Evolutionary conservation across 2,329 filamentous ascomycete species (phyloP), one percentile per base, ranked within the genome.

Genomic region (Fusarium duplospermum): DNA sequence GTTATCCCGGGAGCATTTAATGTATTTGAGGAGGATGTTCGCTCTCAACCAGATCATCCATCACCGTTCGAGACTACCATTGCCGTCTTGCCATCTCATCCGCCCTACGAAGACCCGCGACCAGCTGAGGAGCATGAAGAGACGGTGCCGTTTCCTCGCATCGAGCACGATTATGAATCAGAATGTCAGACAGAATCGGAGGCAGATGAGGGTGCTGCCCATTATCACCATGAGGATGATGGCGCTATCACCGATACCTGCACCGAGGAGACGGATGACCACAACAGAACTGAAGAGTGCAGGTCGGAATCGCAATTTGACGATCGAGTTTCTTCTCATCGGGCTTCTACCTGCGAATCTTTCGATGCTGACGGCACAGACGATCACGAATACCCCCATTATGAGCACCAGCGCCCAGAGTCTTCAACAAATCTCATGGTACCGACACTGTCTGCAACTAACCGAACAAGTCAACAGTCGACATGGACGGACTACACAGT

Each of bases 401-500:
- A 78, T 52, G 78, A 79, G 9, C 77, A 73, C 56, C 80, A 78
- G 16, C 78, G 68, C 13, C 72, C 82, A 6, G 84, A 84, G 54
- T 83, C 84, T 22, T 82, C 85, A 16, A 84, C 84, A 64, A 87
- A 83, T 65, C 82, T 90, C 10, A 81, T 82, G 61, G 84, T 89
- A 16, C 89, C 88, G 14, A 84, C 59, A 79, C 84, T 73, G 76
- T 84, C 59, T 78, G 84, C 61, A 80, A 85, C 47, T 83, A 79
- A 89, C 67, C 84, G 89, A 40, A 80, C 82, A 22, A 91, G 89
- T 71, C 87, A 89, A 58, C 86, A 87, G 63, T 90, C 89, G 2
- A 83, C 85, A n/a, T 91, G 89, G 89, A 91, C 89, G 29, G 89
- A 91, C 76, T 87, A 88, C 69, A 89, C 89, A 0, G 82, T 90